Conservation (phyloP, 192 early-diverging fungal species). For the Coemansia sp. region DNA sequence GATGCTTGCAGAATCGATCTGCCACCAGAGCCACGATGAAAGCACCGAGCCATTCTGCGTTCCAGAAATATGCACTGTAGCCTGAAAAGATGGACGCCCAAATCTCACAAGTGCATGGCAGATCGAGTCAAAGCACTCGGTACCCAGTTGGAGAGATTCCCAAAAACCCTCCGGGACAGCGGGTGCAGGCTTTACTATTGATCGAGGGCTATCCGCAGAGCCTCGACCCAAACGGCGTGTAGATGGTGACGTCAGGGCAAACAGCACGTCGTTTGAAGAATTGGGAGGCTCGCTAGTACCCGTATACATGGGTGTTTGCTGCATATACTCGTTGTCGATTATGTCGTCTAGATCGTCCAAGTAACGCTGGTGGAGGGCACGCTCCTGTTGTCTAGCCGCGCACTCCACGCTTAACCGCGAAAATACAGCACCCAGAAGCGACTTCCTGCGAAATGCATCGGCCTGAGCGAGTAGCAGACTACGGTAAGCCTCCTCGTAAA, state of each 20-base stretch:
- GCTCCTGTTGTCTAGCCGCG: constrained; percentile 27
- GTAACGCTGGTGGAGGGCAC: constrained; percentile 35
- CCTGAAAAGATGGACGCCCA: constrained; percentile 17
- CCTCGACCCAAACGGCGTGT: no score
- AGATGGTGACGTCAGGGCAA: not conserved
- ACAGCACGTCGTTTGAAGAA: not conserved
- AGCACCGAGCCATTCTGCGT: constrained; percentile 23
- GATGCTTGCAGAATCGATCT: constrained; percentile 33
- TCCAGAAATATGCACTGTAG: constrained; percentile 13
- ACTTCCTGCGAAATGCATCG: constrained; percentile 23
- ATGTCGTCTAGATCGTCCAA: constrained; percentile 32
- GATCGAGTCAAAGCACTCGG: constrained; percentile 26
- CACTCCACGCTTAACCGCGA: constrained; percentile 37
- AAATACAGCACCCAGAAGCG: constrained; percentile 23
- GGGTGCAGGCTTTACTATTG: not conserved
- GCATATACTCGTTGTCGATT: constrained; percentile 29
- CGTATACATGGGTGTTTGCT: constrained; percentile 5
- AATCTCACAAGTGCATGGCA: constrained; percentile 16
- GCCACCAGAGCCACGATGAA: constrained; percentile 53
- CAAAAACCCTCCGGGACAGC: constrained; percentile 29
- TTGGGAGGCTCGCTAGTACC: not conserved
- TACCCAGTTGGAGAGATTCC: constrained; percentile 45
- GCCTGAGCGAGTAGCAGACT: constrained; percentile 32
- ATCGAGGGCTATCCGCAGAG: no score
- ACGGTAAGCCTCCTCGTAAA: constrained; percentile 42